Base-by-base conservation (phyloP, 192 early-diverging fungal genomes). In the Coemansia sp. region DNA sequence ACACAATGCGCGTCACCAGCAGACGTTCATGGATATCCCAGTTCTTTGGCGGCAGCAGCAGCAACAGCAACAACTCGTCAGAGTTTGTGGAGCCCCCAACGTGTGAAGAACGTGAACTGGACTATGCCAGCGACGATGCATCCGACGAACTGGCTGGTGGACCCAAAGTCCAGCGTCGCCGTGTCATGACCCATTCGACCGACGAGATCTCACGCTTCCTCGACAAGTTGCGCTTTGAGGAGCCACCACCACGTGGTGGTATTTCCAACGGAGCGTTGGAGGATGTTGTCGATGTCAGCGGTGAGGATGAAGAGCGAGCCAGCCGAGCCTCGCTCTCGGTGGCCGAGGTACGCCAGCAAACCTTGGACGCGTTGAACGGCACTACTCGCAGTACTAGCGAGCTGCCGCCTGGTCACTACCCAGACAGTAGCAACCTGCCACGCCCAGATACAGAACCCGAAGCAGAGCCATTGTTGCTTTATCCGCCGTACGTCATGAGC, bases 261-360 rank as follows among this genome's bases (percentile, higher is more conserved):
- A n/a, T n/a, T n/a, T n/a, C n/a, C n/a, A n/a, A n/a, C n/a, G n/a
- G n/a, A n/a, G 31, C 31, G 36, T 51, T 69, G 8, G 66, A 69
- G 18, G 59, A 69, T 22, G 54, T 69, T 14, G 38, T 52, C 12
- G 66, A 69, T 21, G 59, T 56, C 13, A 69, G 59, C 34, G 66
- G 59, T 27, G 66, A 69, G 51, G 66, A 69, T 23, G 65, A 61
- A 32, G 65, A 68, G 40, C 47, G 35, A 6, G 51, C 58, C 5
- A 38, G 28, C 10, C 66, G 53, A 9, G 22, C 41, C 21, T 54
- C 66, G 4, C 44, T 62, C 18, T 62, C 66, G 0, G 59, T 69
- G 11, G 48, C 59, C 1, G 59, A 61, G 38, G 43, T 69, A 11
- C 59, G 66, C 33, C 66, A 69, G 66, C 66, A 69, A 44, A 69